A percentile compares a stretch with the other conserved stretches of the same genome.
phyloP scores from a whole-genome alignment of 106 monocot genomes.

The Allium cepa region DNA sequence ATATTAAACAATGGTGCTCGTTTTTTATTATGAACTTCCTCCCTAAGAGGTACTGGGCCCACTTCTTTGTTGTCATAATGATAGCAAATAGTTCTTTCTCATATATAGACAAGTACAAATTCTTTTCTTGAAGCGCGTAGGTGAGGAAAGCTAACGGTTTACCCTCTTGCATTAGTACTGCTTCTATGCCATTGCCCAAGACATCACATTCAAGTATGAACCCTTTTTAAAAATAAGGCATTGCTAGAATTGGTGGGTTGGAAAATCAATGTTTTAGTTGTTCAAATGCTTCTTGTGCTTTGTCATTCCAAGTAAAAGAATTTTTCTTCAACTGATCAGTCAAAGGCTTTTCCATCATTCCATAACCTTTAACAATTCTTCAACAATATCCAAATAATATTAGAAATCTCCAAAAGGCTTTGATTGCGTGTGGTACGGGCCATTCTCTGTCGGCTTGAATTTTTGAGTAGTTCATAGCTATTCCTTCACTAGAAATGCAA shows the following conservation, averaged over 20 bases:
- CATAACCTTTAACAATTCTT: neutral
- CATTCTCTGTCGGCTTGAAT: no score
- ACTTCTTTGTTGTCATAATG: no score
- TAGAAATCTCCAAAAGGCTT: no score
- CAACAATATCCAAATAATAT: no score
- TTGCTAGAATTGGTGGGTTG: neutral
- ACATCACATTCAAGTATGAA: neutral
- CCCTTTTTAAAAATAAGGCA: neutral
- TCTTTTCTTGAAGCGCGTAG: neutral
- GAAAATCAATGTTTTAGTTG: neutral
- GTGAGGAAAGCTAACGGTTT: neutral
- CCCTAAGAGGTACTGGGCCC: no score
- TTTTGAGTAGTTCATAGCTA: no score
- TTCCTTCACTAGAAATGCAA: no score
- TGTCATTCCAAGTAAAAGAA: neutral
- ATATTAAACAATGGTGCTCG: neutral
- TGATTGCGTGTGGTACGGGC: no score
- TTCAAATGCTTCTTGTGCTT: neutral
- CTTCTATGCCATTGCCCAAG: neutral
- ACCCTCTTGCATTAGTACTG: neutral
- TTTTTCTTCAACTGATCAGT: neutral
- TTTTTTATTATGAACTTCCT: neutral
- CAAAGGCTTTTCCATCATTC: neutral
- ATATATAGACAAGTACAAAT: neutral
- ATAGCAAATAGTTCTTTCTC: no score